Base-by-base conservation (phyloP, 495 filamentous ascomycete species). In the Penicillium arizonense region DNA sequence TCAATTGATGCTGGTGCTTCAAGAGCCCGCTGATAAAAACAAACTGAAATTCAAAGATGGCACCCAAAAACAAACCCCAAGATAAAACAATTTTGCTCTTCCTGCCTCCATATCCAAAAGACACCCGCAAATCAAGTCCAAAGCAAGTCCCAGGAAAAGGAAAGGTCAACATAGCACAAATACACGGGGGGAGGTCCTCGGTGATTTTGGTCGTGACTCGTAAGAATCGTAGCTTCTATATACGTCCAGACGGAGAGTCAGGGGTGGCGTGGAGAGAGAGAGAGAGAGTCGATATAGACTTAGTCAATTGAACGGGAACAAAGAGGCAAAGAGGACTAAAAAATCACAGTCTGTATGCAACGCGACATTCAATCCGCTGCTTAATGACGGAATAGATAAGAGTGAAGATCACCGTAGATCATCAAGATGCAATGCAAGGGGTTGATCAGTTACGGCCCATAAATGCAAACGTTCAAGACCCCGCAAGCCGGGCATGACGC, bases 211-310 rank as follows among this genome's bases (percentile, higher is more conserved):
- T 66, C 63, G 32, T 66, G 57, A 55, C 60, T 66, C 63, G 50
- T 66, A 50, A 55, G 39, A 61, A 56, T 66, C 63, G 55, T 63
- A 55, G 50, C 60, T 61, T 63, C 60, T 63, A 61, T 64, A 47
- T 61, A 63, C 63, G 49, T 56, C 57, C 48, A 42, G 43, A 58
- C 40, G 21, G 20, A 39, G 5, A 20, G 21, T 42, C 38, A 40
- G 50, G 26, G 24, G n/a, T n/a, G n/a, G n/a, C n/a, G n/a, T n/a
- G n/a, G n/a, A n/a, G n/a, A n/a, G n/a, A 41, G 32, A 48, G 26
- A 30, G n/a, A 41, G 32, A 47, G 44, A 56, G 50, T 62, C 55
- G 44, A 41, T 58, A 59, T 47, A 59, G 59, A 50, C 48, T 58
- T 44, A 45, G 23, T 24, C 23, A 1, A 52, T 61, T 16, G 46